Evolutionary conservation across 1,284 basidiomycete genomes (phyloP).

Genomic region (Microstroma glucosiphilum): DNA sequence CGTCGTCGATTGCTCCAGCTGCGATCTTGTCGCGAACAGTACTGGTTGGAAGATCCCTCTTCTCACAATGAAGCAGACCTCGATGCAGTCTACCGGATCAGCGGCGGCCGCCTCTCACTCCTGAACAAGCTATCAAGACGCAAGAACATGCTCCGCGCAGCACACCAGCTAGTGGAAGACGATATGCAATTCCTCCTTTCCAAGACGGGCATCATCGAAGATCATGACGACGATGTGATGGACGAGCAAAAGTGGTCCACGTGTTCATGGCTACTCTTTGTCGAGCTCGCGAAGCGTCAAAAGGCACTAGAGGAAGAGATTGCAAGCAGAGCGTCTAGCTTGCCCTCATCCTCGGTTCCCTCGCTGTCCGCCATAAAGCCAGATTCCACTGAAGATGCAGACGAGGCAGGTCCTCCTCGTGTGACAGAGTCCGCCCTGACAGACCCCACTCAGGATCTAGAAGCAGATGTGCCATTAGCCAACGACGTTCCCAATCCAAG

Average conservation of each 20-base stretch:
- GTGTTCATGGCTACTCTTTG: slow-evolving; percentile 44
- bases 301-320: slow-evolving; percentile 32
- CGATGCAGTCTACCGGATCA: slow-evolving; percentile 40
- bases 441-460: slow-evolving; percentile 30
- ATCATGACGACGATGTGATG: slow-evolving; percentile 47
- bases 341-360: not conserved
- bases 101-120: slow-evolving; percentile 35
- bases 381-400: not conserved
- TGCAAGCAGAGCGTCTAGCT: not conserved
- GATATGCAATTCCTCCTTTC: slow-evolving; percentile 44
- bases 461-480: slow-evolving; percentile 20
- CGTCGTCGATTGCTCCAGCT: not conserved
- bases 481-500: slow-evolving; percentile 38
- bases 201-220: slow-evolving; percentile 47
- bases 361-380: not conserved
- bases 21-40: slow-evolving; percentile 30
- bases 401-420: not conserved
- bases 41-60: slow-evolving; percentile 33
- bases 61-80: slow-evolving; percentile 23
- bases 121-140: slow-evolving; percentile 39
- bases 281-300: slow-evolving; percentile 35
- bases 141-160: slow-evolving; percentile 32
- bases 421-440: slow-evolving; percentile 14
- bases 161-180: slow-evolving; percentile 39
- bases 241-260: slow-evolving; percentile 47